Conservation (phyloP, 2,329 filamentous ascomycete genomes). For the Pseudocercospora cruenta region DNA sequence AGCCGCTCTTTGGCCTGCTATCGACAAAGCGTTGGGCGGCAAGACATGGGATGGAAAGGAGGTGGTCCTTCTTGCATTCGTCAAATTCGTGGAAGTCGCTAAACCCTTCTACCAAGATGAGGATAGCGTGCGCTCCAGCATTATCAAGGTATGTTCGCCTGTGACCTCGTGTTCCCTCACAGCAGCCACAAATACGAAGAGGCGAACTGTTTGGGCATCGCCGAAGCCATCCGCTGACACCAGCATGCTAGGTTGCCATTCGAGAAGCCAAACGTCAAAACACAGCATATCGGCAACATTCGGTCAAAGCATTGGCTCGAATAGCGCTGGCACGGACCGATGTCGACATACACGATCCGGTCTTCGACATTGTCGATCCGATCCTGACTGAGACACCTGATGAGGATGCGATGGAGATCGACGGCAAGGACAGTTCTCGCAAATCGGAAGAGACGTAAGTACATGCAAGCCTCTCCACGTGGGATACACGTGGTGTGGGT, state of each 20-base stretch:
- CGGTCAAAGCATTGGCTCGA: slow-evolving; percentile 71
- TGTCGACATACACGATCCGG: slow-evolving; percentile 70
- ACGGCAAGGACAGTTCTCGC: slow-evolving; percentile 46
- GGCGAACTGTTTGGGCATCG: background rate
- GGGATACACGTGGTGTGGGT: background rate
- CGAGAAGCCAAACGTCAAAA: slow-evolving; percentile 93
- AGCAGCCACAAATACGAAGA: background rate
- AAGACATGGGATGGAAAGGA: slow-evolving; percentile 96
- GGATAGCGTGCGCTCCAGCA: slow-evolving; percentile 63
- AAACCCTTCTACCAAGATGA: slow-evolving; percentile 62
- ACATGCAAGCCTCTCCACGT: background rate
- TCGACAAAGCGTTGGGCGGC: slow-evolving; percentile 79
- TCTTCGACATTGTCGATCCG: slow-evolving; percentile 65
- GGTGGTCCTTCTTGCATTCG: slow-evolving; percentile 76
- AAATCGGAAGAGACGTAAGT: slow-evolving; percentile 35
- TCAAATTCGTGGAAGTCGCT: slow-evolving; percentile 72
- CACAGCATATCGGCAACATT: slow-evolving; percentile 76
- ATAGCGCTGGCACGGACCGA: slow-evolving; percentile 71
- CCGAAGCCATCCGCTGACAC: slow-evolving; percentile 17
- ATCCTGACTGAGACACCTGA: slow-evolving; percentile 59
- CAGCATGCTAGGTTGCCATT: slow-evolving; percentile 63
- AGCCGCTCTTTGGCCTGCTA: slow-evolving; percentile 71
- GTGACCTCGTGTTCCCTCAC: background rate
- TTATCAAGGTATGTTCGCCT: slow-evolving; percentile 62
- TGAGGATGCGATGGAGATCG: slow-evolving; percentile 69